These are phyloP conservation scores for Furculomyces boomerangus DNA, from an alignment of 371 early-diverging fungal genomes.

Conservation along the genomic window DNA sequence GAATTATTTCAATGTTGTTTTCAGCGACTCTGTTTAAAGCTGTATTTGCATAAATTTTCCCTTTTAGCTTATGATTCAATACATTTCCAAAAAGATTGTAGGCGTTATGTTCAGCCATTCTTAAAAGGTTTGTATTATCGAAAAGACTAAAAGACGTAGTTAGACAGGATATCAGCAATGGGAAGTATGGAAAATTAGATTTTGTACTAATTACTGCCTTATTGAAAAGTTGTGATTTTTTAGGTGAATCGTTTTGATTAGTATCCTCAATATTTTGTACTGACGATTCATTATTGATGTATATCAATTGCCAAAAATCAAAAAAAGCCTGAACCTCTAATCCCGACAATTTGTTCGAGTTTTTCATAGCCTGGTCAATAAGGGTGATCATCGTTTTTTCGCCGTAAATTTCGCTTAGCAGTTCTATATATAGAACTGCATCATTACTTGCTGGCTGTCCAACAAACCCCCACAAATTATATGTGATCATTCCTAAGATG, in stretches of 20 bases:
- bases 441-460: neutral
- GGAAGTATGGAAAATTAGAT: neutral
- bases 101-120: neutral
- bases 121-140: neutral
- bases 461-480: slow-evolving; percentile 1
- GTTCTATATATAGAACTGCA: neutral
- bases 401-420: neutral
- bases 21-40: too few relatives aligned
- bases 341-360: too few relatives aligned
- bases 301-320: neutral
- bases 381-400: neutral
- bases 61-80: neutral
- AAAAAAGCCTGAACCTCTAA: neutral
- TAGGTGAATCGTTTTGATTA: neutral
- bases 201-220: neutral
- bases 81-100: neutral
- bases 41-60: too few relatives aligned
- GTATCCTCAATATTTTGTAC: neutral
- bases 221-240: neutral
- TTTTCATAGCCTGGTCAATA: neutral
- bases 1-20: neutral
- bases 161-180: neutral
- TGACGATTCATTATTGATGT: neutral
- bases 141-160: neutral
- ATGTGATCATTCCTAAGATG: neutral